Percentiles rank a stretch among this genome's conserved stretches.
phyloP scores from a whole-genome alignment of 1,284 basidiomycete genomes.

The Ceratobasidium theobromae region DNA sequence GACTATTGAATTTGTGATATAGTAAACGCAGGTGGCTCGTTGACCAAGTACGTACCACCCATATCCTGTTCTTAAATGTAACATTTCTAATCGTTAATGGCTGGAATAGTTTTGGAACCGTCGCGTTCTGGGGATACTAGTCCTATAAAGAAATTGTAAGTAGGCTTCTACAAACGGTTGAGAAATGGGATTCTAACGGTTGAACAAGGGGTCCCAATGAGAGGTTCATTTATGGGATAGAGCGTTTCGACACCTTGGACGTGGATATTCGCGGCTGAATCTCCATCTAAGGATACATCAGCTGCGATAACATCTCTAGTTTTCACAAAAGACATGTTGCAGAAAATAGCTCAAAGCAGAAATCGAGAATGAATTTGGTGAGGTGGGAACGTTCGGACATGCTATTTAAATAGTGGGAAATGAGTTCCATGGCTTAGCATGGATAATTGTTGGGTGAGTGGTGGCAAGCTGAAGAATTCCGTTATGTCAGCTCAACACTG shows the following conservation, averaged over 20 bases:
- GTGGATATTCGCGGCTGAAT: not conserved
- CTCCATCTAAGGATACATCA: not conserved
- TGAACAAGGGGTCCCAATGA: slow-evolving; percentile 55
- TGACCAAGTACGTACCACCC: slow-evolving; percentile 48
- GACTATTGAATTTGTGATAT: not conserved
- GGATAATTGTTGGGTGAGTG: too few relatives aligned
- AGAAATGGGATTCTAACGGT: slow-evolving; percentile 40
- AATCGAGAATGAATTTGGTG: too few relatives aligned
- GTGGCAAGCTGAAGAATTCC: too few relatives aligned
- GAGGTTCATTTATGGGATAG: slow-evolving; percentile 63
- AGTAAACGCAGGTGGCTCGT: not conserved
- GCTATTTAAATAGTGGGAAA: not conserved
- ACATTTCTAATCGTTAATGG: slow-evolving; percentile 63
- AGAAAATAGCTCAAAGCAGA: not conserved
- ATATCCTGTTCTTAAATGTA: slow-evolving; percentile 72
- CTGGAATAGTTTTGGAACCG: slow-evolving; percentile 64
- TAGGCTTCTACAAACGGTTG: not conserved
- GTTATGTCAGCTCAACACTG: not conserved
- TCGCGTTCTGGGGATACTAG: slow-evolving; percentile 48
- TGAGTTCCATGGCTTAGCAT: not conserved
- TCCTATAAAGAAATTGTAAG: slow-evolving; percentile 41
- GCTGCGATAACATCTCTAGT: too few relatives aligned
- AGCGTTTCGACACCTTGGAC: slow-evolving; percentile 44
- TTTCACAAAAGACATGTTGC: not conserved
- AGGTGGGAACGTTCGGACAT: too few relatives aligned